These are phyloP conservation scores for Zygosaccharomyces rouxii DNA, from an alignment of 805 yeast genomes.

Conservation along the genomic window DNA sequence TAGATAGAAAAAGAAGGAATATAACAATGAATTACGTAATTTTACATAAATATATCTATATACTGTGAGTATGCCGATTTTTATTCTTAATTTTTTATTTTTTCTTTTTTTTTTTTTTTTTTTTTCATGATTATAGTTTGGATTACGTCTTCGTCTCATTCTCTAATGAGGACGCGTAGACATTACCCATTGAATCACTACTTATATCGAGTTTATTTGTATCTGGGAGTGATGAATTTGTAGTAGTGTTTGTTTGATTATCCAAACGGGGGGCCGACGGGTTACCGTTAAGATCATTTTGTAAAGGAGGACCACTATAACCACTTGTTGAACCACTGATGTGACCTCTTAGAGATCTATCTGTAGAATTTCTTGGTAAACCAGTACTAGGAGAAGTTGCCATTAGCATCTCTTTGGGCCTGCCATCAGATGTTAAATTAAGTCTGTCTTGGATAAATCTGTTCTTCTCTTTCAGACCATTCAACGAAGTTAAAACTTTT, in stretches of 20 bases:
- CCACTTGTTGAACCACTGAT: slow-evolving; percentile 3
- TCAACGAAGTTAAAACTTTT: slow-evolving; percentile 57
- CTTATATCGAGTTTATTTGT: slow-evolving; percentile 21
- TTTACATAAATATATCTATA: no score
- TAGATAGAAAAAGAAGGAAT: no score
- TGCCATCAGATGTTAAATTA: slow-evolving; percentile 19
- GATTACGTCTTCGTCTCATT: background rate
- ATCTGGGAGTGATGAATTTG: slow-evolving; percentile 26
- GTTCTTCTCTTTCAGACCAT: slow-evolving; percentile 57
- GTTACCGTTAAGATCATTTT: slow-evolving; percentile 5
- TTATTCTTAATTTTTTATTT: no score
- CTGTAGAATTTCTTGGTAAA: slow-evolving; percentile 1
- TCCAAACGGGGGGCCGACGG: slow-evolving; percentile 18
- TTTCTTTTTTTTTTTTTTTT: background rate
- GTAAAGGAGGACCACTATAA: slow-evolving; percentile 1
- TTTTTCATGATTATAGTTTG: background rate
- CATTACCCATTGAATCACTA: slow-evolving; percentile 10
- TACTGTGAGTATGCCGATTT: no score
- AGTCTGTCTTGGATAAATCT: slow-evolving; percentile 36
- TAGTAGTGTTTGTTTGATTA: slow-evolving; percentile 22
- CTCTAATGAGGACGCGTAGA: slow-evolving; percentile 10
- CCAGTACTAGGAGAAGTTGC: slow-evolving; percentile 2
- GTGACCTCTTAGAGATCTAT: background rate
- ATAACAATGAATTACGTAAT: no score
- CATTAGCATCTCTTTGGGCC: slow-evolving; percentile 6